Conservation (phyloP, 2,329 filamentous ascomycete species). For the Atkinsonella hypoxylon region DNA sequence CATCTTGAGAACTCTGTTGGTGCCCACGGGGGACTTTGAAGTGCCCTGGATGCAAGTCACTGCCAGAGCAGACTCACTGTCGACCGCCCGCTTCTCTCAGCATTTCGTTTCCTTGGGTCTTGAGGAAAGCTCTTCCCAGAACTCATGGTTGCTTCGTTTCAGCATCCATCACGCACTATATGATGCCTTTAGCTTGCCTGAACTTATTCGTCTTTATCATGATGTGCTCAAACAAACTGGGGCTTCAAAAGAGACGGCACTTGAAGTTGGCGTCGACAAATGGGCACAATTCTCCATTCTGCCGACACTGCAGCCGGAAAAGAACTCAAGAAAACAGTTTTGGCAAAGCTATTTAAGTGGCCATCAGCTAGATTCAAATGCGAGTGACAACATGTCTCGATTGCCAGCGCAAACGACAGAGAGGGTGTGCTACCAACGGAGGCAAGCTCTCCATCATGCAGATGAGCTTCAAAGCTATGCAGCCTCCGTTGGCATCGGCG, state of each 20-base stretch:
- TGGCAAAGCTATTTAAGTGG: conserved; percentile 29
- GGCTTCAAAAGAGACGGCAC: conserved; percentile 2
- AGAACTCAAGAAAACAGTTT: conserved; percentile 19
- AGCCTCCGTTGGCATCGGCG: conserved; percentile 43
- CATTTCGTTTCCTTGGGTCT: conserved; percentile 11
- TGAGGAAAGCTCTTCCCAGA: conserved; percentile 1
- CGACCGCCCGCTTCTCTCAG: background rate
- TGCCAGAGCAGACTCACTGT: conserved; percentile 16
- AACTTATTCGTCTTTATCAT: conserved; percentile 34
- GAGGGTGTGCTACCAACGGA: conserved; percentile 28
- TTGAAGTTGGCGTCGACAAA: conserved; percentile 6
- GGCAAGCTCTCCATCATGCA: conserved; percentile 31
- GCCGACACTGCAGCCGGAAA: conserved; percentile 4
- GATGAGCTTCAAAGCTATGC: conserved; percentile 20
- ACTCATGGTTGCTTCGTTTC: conserved; percentile 30
- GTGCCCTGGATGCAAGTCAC: conserved; percentile 54
- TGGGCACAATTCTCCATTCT: conserved; percentile 17
- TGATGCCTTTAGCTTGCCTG: conserved; percentile 66
- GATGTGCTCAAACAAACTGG: conserved; percentile 1
- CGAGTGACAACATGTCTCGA: background rate
- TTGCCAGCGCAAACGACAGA: conserved; percentile 3
- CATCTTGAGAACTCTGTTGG: conserved; percentile 58
- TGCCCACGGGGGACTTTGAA: conserved; percentile 32
- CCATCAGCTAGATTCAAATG: background rate
- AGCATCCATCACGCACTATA: conserved; percentile 80